Evolutionary conservation across 352 stramenopile species (phyloP).

Genomic region (Phytophthora rubi): DNA sequence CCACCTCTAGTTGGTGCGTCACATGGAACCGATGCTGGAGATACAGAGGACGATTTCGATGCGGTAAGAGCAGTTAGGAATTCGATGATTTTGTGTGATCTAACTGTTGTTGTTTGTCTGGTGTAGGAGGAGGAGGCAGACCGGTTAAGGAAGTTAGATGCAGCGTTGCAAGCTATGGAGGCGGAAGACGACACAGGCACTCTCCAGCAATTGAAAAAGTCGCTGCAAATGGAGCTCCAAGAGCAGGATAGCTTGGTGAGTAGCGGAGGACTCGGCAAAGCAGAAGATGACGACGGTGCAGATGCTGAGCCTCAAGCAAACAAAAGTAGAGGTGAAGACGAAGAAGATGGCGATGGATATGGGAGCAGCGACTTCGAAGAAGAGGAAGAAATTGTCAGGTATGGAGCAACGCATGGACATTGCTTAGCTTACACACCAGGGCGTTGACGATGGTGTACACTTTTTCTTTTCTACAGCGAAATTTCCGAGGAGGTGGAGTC

Average conservation of each 20-base stretch:
- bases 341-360: conserved; percentile 65
- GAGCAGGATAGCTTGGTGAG: conserved; percentile 45
- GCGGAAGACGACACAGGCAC: conserved; percentile 81
- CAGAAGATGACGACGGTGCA: conserved; percentile 13
- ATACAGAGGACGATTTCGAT: conserved; percentile 67
- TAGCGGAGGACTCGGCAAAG: conserved; percentile 25
- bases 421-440: background rate
- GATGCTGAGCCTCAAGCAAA: conserved; percentile 9
- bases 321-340: conserved; percentile 20
- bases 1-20: conserved; percentile 23
- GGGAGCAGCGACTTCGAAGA: conserved; percentile 88
- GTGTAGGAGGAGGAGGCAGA: conserved; percentile 58
- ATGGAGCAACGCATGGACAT: background rate
- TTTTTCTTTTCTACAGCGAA: conserved; percentile 39
- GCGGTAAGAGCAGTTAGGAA: conserved; percentile 33
- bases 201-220: conserved; percentile 79
- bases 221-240: conserved; percentile 65
- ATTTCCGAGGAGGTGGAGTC: conserved; percentile 71
- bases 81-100: background rate
- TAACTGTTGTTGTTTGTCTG: conserved; percentile 11
- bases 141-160: conserved; percentile 69
- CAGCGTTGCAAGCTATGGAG: conserved; percentile 86
- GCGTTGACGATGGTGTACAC: background rate
- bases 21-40: conserved; percentile 5
- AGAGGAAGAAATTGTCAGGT: conserved; percentile 80